A percentile compares a stretch with the other conserved stretches of the same genome.
phyloP scores from a whole-genome alignment of 2,329 filamentous ascomycete species.

The Botryotinia convoluta region DNA sequence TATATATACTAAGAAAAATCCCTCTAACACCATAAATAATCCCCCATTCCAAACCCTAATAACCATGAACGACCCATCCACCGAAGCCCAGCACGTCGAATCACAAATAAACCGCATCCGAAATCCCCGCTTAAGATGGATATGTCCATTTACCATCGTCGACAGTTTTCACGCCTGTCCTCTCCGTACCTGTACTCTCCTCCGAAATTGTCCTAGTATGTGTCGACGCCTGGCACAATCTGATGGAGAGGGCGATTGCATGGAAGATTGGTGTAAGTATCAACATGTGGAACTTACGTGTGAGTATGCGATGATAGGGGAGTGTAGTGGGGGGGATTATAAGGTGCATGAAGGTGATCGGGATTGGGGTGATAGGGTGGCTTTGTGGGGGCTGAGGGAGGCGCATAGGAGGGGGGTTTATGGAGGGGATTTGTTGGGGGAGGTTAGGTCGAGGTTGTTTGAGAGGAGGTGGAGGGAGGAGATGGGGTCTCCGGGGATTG shows the following conservation, averaged over 20 bases:
- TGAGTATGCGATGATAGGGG: not conserved
- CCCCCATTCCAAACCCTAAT: not conserved
- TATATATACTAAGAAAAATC: not conserved
- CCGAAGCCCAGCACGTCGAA: not conserved
- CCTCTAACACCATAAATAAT: accelerated
- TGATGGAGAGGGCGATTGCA: not conserved
- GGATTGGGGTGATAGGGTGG: not conserved
- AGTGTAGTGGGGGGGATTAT: not conserved
- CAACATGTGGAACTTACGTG: not conserved
- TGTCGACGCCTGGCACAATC: accelerated
- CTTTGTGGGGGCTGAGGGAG: not conserved
- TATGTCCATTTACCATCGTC: not conserved
- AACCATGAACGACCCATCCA: not conserved
- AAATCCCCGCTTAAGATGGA: not conserved
- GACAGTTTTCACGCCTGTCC: not conserved
- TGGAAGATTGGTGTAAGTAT: not conserved
- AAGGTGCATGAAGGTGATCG: not conserved
- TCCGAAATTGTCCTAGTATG: not conserved
- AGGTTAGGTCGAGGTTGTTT: not conserved
- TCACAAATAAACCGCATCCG: not conserved
- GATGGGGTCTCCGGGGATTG: not conserved
- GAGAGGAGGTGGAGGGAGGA: not conserved
- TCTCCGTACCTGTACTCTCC: not conserved
- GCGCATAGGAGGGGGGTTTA: not conserved
- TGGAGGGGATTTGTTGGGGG: not conserved